Base-by-base conservation (phyloP, 768 basidiomycete species). In the Lactarius sp. region DNA sequence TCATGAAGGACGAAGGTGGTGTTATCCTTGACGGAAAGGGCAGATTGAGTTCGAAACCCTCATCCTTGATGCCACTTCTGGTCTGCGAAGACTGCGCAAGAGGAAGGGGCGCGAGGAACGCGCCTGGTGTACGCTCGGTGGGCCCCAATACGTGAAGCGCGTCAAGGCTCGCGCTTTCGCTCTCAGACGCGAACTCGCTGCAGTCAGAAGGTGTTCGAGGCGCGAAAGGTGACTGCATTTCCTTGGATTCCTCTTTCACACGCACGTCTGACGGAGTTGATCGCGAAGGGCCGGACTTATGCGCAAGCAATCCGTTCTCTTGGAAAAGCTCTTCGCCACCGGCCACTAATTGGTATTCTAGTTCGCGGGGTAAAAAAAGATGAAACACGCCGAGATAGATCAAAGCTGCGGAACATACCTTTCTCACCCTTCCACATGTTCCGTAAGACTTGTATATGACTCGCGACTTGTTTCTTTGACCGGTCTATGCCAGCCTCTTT, bases 371-470 rank as follows among this genome's bases (percentile, higher is more conserved):
- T 41, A 57, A 61, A 70, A 34, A 69, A 69, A 39, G 39, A 65
- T 57, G 27, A 68, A 59, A 69, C 61, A 14, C 34, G 41, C 14
- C 0, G 20, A 34, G 14, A 41, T 64, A 37, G 54, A 52, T 46
- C 42, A 69, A 1, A 52, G 56, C 7, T 41, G 42, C 46, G n/a
- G 34, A 18, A 68, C 77, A 39, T 62, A 88, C 90, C 86, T 78
- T 85, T 80, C 63, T 88, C 84, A 27, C 88, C 90, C 73, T 90
- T 90, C 89, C 88, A 91, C 90, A 92, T 92, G 71, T 92, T 92
- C 56, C 89, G 78, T 59, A 90, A 73, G 60, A 91, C 90, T 71
- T 92, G 90, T 57, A 92, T 88, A 70, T 92, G 90, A 73, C 87
- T 89, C n/a, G 90, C 90, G 67, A 92, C 90, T 73, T 92, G 90